These are phyloP conservation scores for Dipodascus albidus DNA, from an alignment of 805 yeast genomes.

Conservation along the genomic window DNA sequence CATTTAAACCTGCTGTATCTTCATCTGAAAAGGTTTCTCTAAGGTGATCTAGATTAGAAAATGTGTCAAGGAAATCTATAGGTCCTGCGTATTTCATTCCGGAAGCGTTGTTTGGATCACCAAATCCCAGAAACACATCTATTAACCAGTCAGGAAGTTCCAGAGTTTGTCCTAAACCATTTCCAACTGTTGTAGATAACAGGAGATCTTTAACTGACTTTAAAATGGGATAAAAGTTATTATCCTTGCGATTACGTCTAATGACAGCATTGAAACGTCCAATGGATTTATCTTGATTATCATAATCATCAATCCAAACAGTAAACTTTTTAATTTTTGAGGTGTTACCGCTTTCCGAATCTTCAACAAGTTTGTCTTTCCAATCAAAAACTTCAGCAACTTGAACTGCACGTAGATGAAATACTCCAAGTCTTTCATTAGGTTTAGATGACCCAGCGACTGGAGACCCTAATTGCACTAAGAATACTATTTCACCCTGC, in stretches of 20 bases:
- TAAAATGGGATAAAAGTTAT: slow-evolving; percentile 17
- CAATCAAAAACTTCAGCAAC: slow-evolving; percentile 19
- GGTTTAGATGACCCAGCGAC: slow-evolving; percentile 5
- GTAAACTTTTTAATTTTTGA: slow-evolving; percentile 2
- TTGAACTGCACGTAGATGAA: slow-evolving; percentile 16
- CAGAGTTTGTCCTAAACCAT: slow-evolving; percentile 4
- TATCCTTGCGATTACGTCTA: slow-evolving; percentile 16
- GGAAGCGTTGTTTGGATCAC: slow-evolving; percentile 16
- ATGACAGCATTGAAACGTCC: slow-evolving; percentile 20
- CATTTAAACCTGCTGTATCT: neutral
- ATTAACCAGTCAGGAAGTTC: slow-evolving; percentile 27
- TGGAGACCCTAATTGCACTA: slow-evolving; percentile 15
- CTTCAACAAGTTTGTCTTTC: slow-evolving; percentile 8
- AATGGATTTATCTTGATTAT: slow-evolving; percentile 7
- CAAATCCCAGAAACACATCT: slow-evolving; percentile 26
- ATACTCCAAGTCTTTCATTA: slow-evolving; percentile 16
- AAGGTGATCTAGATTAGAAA: slow-evolving; percentile 18
- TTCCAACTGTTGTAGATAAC: neutral
- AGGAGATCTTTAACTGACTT: slow-evolving; percentile 7
- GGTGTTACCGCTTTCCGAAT: neutral
- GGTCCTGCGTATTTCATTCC: slow-evolving; percentile 9
- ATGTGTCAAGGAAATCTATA: slow-evolving; percentile 18
- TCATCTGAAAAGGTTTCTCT: slow-evolving; percentile 12
- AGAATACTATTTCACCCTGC: slow-evolving; percentile 19
- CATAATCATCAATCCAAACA: slow-evolving; percentile 11